Base-by-base conservation (phyloP, 208 protist species). In the Acanthamoeba triangularis region DNA sequence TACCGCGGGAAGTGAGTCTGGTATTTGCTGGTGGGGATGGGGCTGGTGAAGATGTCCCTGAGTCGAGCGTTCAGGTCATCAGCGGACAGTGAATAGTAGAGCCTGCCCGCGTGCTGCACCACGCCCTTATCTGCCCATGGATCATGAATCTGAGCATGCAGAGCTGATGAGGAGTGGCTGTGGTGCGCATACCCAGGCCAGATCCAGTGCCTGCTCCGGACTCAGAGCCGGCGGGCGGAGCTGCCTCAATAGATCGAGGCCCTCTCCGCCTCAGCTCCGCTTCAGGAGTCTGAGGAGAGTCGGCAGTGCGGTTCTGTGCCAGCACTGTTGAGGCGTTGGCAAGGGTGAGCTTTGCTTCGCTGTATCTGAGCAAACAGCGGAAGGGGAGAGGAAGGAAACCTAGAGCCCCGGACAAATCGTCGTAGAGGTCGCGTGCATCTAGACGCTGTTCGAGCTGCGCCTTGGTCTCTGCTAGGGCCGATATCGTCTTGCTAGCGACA, bases 1-100 rank as follows among this genome's bases (percentile, higher is more conserved):
- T 87, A 87, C 78, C 78, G 41, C 25, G 87, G 87, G 35, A 93
- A 93, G 59, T 93, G 87, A 20, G 56, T 93, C 35, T 93, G 87
- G 59, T 93, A 93, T 30, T 93, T 93, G 87, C 87, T 93, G 49
- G 65, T 93, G 18, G 87, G 87, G 4, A 35, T 16, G 3, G 87
- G 87, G 65, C 41, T 93, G 56, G 52, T 59, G 47, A 93, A 93
- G 37, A 93, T 93, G 65, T 93, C n/a, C 23, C 25, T 23, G 10
- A 93, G 47, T 56, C 35, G 14, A 3, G 59, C 59, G 59, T 69
- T 76, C 49, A 93, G 25, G 56, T 69, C 87, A 23, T 93, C 87
- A 14, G 87, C 61, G 10, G 56, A 78, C 25, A 93, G 25, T 11
- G 87, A 93, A 54, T 78, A 93, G 30, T 93, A 78, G 37, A 93